phyloP scores from a whole-genome alignment of 345 rosid genomes.

The Citrus reticulata region DNA sequence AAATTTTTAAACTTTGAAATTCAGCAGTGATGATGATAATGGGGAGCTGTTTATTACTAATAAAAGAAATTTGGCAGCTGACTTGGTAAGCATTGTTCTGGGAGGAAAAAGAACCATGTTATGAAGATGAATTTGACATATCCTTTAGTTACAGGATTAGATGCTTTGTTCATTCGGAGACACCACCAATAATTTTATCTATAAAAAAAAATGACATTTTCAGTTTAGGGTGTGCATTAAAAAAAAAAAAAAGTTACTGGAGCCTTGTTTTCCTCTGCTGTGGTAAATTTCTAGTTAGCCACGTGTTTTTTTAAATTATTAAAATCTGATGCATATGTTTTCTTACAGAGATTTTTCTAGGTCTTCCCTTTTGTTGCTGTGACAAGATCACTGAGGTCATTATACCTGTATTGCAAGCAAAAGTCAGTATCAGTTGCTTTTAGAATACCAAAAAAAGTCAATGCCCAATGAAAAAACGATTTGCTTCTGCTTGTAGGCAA shows the following conservation, averaged over 20 bases:
- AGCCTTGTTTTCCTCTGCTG: not conserved
- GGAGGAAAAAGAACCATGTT: not conserved
- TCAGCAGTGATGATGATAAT: conserved; percentile 24
- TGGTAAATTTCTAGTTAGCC: not conserved
- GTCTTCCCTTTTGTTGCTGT: too few relatives aligned
- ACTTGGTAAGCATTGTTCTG: conserved; percentile 12
- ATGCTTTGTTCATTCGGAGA: conserved; percentile 1
- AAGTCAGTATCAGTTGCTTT: not conserved
- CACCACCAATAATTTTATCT: not conserved
- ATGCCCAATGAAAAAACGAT: not conserved
- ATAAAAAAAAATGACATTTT: not conserved
- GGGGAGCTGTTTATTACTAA: conserved; percentile 17
- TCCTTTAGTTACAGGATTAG: not conserved
- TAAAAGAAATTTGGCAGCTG: conserved; percentile 11
- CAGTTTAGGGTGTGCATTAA: not conserved
- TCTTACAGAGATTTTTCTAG: not conserved
- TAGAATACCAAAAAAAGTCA: not conserved
- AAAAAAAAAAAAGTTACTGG: not conserved
- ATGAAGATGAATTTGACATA: conserved; percentile 7
- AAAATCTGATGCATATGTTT: not conserved
- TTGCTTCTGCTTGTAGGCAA: not conserved
- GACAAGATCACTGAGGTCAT: not conserved
- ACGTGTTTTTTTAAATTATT: not conserved
- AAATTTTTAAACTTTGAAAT: conserved; percentile 1
- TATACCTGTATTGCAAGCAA: not conserved